Conservation (phyloP, 306 rosid genomes). For the Ormosia semicastrata region DNA sequence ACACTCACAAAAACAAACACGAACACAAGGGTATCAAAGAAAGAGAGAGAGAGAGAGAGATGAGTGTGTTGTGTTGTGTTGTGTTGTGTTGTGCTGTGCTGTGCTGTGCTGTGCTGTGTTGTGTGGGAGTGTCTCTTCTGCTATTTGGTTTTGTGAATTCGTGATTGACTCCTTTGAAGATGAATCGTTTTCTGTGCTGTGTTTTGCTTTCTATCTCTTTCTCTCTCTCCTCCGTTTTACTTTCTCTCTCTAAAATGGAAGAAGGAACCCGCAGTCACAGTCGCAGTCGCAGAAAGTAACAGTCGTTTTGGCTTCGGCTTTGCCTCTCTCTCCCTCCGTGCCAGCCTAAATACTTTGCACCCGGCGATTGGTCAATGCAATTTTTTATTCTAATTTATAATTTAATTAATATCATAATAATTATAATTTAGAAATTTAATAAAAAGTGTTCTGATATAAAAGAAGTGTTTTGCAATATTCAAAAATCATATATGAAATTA, state of each 20-base stretch:
- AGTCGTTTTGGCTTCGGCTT: background rate
- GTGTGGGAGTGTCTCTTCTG: background rate
- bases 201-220: background rate
- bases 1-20: background rate
- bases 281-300: background rate
- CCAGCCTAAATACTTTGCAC: background rate
- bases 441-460: no score
- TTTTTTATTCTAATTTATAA: no score
- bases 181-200: conserved; percentile 3
- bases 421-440: no score
- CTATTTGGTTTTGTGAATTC: background rate
- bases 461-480: no score
- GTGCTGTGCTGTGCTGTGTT: background rate
- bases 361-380: background rate
- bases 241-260: background rate
- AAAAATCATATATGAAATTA: no score
- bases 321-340: background rate
- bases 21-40: no score
- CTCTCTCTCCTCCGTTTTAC: background rate
- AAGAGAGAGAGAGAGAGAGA: background rate
- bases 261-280: background rate
- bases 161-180: background rate
- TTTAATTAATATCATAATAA: no score
- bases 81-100: background rate
- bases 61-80: background rate